phyloP scores from a whole-genome alignment of 1,284 basidiomycete species.

The Ustilago hordei region DNA sequence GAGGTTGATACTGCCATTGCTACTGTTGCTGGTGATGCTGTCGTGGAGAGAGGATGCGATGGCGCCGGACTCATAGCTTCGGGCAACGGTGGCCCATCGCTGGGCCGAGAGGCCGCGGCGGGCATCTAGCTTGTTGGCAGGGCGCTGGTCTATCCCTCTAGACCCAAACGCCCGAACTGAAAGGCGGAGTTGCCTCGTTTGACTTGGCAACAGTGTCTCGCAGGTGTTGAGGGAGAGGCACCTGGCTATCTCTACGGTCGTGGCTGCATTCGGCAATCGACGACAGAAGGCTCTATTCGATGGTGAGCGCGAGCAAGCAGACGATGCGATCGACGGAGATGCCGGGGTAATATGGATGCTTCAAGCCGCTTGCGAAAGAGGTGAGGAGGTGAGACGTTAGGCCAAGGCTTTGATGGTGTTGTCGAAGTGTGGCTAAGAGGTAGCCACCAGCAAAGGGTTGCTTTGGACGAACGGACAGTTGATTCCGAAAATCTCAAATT shows the following conservation, averaged over 20 bases:
- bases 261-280: background rate
- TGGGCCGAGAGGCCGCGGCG: constrained; percentile 47
- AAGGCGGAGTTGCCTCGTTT: background rate
- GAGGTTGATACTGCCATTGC: constrained; percentile 17
- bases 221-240: background rate
- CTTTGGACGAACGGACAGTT: constrained; percentile 2
- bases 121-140: constrained; percentile 23
- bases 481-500: constrained; percentile 6
- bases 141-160: constrained; percentile 10
- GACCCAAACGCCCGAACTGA: background rate
- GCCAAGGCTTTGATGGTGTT: background rate
- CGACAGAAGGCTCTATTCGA: background rate
- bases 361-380: background rate
- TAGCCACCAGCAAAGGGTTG: background rate
- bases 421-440: background rate
- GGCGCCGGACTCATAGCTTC: constrained; percentile 10
- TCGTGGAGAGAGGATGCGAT: constrained; percentile 1
- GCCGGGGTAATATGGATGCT: background rate
- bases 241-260: background rate
- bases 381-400: background rate
- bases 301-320: background rate
- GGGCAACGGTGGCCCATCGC: constrained; percentile 41
- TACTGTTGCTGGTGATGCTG: constrained; percentile 17
- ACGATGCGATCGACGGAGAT: background rate
- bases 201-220: background rate